phyloP scores from a whole-genome alignment of 805 yeast genomes.

The Starmerella bombi region DNA sequence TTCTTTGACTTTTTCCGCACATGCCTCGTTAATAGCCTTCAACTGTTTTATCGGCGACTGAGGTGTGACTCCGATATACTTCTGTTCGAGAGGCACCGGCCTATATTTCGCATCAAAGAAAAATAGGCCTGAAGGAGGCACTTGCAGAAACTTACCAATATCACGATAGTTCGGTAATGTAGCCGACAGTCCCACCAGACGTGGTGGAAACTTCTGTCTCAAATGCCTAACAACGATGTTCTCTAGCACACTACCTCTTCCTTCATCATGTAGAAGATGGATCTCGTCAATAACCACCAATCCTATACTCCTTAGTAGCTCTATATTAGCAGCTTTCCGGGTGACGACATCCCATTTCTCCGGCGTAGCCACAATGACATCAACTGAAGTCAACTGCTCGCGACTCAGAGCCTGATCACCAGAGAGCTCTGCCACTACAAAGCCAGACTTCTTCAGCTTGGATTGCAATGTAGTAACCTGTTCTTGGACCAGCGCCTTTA shows the following conservation, averaged over 20 bases:
- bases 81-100: slow-evolving; percentile 87
- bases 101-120: slow-evolving; percentile 73
- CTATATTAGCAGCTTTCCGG: slow-evolving; percentile 57
- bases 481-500: slow-evolving; percentile 90
- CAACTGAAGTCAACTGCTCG: slow-evolving; percentile 64
- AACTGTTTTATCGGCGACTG: slow-evolving; percentile 62
- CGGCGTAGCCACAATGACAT: slow-evolving; percentile 81
- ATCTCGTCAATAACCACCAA: slow-evolving; percentile 81
- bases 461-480: slow-evolving; percentile 77
- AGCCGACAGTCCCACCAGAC: slow-evolving; percentile 82
- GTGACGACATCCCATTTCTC: slow-evolving; percentile 97
- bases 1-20: slow-evolving; percentile 67
- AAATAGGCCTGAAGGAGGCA: slow-evolving; percentile 45
- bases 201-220: slow-evolving; percentile 29
- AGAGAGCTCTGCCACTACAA: slow-evolving; percentile 71
- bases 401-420: slow-evolving; percentile 75
- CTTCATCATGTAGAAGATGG: slow-evolving; percentile 76
- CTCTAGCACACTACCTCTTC: slow-evolving; percentile 86
- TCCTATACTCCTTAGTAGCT: slow-evolving; percentile 50
- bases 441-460: slow-evolving; percentile 49
- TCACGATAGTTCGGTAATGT: slow-evolving; percentile 81
- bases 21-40: slow-evolving; percentile 79
- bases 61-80: slow-evolving; percentile 77
- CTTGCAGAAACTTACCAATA: slow-evolving; percentile 70
- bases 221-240: slow-evolving; percentile 68